Conservation (phyloP, 768 basidiomycete genomes). For the Pulveroboletus ravenelii region DNA sequence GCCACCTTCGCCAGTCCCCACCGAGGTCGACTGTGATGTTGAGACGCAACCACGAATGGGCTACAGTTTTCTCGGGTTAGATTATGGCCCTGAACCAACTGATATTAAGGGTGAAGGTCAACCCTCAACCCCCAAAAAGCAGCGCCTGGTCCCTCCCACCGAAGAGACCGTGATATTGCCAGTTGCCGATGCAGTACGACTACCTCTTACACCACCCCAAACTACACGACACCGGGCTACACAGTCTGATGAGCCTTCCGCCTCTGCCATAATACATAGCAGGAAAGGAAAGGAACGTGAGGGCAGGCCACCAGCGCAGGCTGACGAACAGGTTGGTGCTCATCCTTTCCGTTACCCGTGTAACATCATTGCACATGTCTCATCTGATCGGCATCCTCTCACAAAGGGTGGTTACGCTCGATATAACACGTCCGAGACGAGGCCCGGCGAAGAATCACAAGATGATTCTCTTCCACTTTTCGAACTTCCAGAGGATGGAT, state of each 20-base stretch:
- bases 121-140: constrained; percentile 26
- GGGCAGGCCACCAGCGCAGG: background rate
- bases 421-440: background rate
- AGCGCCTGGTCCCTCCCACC: constrained; percentile 3
- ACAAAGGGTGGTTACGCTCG: background rate
- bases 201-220: constrained; percentile 26
- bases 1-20: constrained; percentile 25
- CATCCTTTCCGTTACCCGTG: background rate
- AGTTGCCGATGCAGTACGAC: background rate
- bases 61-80: constrained; percentile 25
- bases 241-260: background rate
- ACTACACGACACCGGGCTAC: constrained; percentile 13
- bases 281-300: constrained; percentile 29
- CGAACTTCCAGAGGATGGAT: constrained; percentile 8
- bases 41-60: constrained; percentile 9
- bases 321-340: constrained; percentile 14
- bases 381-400: background rate
- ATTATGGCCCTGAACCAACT: constrained; percentile 9
- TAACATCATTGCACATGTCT: background rate
- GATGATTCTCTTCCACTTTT: constrained; percentile 21
- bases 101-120: constrained; percentile 12
- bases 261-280: constrained; percentile 9
- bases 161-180: background rate
- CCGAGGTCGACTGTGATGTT: constrained; percentile 21
- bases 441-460: background rate